Conservation (phyloP, 164 flowering plant genomes). For the Taxillus chinensis region DNA sequence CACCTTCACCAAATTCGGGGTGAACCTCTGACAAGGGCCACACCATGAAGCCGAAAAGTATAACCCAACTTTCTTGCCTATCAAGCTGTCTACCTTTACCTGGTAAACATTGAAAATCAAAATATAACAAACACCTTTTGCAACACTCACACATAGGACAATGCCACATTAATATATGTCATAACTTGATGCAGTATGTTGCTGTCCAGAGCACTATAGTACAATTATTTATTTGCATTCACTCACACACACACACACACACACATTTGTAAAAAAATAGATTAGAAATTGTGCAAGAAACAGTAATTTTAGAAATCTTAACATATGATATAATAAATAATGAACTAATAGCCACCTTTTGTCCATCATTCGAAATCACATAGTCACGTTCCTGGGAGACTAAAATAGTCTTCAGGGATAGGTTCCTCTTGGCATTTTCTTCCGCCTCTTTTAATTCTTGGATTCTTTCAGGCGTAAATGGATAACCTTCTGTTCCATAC, state of each 20-base stretch:
- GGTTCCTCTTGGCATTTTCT: background rate
- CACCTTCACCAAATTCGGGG: background rate
- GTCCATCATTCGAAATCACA: constrained; percentile 1
- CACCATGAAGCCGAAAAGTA: constrained; percentile 19
- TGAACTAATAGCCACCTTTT: background rate
- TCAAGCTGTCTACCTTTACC: constrained; percentile 39
- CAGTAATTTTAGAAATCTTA: background rate
- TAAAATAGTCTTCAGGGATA: constrained; percentile 11
- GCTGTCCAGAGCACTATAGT: background rate
- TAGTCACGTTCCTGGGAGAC: constrained; percentile 1
- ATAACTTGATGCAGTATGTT: no score
- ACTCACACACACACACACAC: background rate
- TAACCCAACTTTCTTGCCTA: constrained; percentile 44
- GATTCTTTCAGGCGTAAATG: background rate
- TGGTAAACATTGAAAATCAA: constrained; percentile 7
- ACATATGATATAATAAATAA: background rate
- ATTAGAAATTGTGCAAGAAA: no score
- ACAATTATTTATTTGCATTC: background rate
- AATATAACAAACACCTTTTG: no score
- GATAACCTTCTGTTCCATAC: background rate
- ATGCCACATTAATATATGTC: no score
- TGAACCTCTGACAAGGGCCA: background rate
- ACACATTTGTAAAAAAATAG: no score
- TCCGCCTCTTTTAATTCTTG: background rate
- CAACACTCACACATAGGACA: no score